Conservation (phyloP, 352 stramenopile genomes). For the Globisporangium nunn region DNA sequence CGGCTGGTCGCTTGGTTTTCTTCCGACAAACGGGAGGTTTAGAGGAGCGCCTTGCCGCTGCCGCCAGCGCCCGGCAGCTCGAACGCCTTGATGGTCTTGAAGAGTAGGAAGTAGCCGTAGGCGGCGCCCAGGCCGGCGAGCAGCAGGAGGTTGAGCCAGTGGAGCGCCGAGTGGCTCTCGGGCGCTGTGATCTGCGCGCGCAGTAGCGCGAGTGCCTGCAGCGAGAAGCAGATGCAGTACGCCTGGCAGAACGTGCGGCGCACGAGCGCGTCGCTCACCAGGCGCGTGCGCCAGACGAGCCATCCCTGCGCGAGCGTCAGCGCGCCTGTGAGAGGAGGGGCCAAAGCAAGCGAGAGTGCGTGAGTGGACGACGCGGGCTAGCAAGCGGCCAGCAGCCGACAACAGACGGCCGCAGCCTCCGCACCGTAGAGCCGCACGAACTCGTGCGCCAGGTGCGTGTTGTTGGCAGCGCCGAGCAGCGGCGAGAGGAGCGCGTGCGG, state of each 20-base stretch:
- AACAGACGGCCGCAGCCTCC: neutral
- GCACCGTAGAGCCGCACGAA: slow-evolving; percentile 83
- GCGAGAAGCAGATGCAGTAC: slow-evolving; percentile 83
- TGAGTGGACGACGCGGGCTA: neutral
- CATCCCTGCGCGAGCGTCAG: slow-evolving; percentile 78
- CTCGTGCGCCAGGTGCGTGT: slow-evolving; percentile 81
- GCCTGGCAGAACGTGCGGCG: slow-evolving; percentile 84
- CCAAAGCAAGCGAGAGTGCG: neutral
- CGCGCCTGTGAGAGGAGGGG: slow-evolving; percentile 27
- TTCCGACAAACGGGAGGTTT: neutral
- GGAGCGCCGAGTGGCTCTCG: slow-evolving; percentile 70
- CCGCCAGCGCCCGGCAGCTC: slow-evolving; percentile 44
- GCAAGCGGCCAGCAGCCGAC: neutral
- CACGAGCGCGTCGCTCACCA: slow-evolving; percentile 80
- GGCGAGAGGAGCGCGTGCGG: slow-evolving; percentile 77
- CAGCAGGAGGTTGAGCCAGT: slow-evolving; percentile 80
- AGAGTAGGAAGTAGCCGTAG: slow-evolving; percentile 82
- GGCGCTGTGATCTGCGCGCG: slow-evolving; percentile 66
- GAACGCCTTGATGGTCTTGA: slow-evolving; percentile 87
- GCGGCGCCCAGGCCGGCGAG: slow-evolving; percentile 50
- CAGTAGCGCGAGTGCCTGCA: slow-evolving; percentile 66
- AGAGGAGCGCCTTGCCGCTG: slow-evolving; percentile 45
- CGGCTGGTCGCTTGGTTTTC: neutral
- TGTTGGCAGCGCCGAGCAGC: slow-evolving; percentile 63
- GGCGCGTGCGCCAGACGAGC: slow-evolving; percentile 81